Base-by-base conservation (phyloP, 768 basidiomycete species). In the Cystobasidium ongulense region DNA sequence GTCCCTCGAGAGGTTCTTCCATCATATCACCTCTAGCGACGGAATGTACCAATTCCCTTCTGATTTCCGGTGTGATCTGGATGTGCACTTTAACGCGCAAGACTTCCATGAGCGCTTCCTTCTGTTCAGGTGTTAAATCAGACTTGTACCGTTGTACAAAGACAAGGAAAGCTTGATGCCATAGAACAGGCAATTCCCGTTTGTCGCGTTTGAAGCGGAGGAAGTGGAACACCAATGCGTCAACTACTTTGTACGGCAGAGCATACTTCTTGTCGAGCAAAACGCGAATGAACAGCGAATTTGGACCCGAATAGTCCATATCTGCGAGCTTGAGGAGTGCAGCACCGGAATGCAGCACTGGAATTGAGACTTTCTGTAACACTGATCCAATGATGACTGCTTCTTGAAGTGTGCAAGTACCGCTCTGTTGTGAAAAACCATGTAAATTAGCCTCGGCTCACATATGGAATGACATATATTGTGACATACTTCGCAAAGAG, bases 181-280 rank as follows among this genome's bases (percentile, higher is more conserved):
- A 99, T 13, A 99, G 84, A 15, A 98, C 96, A n/a, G 96, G 95
- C 35, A 98, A 85, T 80, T 88, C 88, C 59, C 89, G 88, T 1
- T 87, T 83, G 62, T 91, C 90, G 29, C 87, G 89, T 29, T 93
- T 92, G 52, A 98, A 87, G 29, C 93, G 89, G 78, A 98, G 92
- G 81, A 96, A 99, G 83, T 99, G 96, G 85, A 96, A 95, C 15
- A 97, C 94, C 73, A 99, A 87, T 1, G 91, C 90, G 80, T 99
- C 96, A 66, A 99, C 87, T 33, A 96, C 95, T 82, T 98, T 95
- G 85, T 93, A 99, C 0, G 96, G 96, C 35, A 99, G 84, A 74
- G 96, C 92, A 80, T 94, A 91, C 81, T 99, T 99, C 82, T 99
- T 99, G 84, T 99, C 96, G 63, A 97, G 84, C 35, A 99, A 84